A percentile compares a stretch with the other conserved stretches of the same genome.
phyloP scores from a whole-genome alignment of 2,329 filamentous ascomycete species.

The Clarireedia hainanense region DNA sequence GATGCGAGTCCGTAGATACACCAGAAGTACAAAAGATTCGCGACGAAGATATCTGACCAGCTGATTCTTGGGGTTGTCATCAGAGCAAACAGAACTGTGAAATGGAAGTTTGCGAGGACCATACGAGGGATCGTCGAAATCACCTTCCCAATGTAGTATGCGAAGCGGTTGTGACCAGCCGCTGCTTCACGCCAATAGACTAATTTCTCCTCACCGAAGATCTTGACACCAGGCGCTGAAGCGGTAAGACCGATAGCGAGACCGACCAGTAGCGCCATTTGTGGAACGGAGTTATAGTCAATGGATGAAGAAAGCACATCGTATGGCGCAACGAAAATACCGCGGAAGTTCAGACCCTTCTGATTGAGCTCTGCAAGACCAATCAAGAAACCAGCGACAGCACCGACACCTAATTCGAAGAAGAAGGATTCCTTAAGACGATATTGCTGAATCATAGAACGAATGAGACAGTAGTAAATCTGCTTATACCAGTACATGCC shows the following conservation, averaged over 20 bases:
- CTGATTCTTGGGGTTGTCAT: background rate
- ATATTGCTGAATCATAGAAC: constrained; percentile 50
- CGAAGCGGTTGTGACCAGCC: constrained; percentile 46
- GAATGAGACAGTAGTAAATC: constrained; percentile 42
- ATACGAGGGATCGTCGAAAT: constrained; percentile 38
- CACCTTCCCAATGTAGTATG: constrained; percentile 50
- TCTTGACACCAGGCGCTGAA: constrained; percentile 45
- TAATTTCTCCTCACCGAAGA: constrained; percentile 30
- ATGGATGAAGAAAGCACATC: constrained; percentile 42
- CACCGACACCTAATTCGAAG: constrained; percentile 46
- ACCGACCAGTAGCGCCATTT: constrained; percentile 43
- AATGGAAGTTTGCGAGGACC: constrained; percentile 43
- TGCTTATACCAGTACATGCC: constrained; percentile 43
- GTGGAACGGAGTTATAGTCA: constrained; percentile 42
- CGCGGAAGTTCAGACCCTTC: constrained; percentile 45
- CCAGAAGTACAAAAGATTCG: constrained; percentile 44
- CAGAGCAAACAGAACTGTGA: constrained; percentile 33
- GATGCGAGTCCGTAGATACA: constrained; percentile 43
- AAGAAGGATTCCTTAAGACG: constrained; percentile 42
- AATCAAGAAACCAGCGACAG: constrained; percentile 44
- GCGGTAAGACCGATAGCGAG: constrained; percentile 50
- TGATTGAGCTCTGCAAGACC: constrained; percentile 43
- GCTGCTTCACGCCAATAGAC: constrained; percentile 48
- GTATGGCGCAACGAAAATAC: constrained; percentile 44
- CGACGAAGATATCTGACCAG: constrained; percentile 35